Percentiles rank a stretch among this genome's conserved stretches.
Evolutionary conservation across 2,329 filamentous ascomycete genomes (phyloP).

Genomic region (Talaromyces verruculosus): DNA sequence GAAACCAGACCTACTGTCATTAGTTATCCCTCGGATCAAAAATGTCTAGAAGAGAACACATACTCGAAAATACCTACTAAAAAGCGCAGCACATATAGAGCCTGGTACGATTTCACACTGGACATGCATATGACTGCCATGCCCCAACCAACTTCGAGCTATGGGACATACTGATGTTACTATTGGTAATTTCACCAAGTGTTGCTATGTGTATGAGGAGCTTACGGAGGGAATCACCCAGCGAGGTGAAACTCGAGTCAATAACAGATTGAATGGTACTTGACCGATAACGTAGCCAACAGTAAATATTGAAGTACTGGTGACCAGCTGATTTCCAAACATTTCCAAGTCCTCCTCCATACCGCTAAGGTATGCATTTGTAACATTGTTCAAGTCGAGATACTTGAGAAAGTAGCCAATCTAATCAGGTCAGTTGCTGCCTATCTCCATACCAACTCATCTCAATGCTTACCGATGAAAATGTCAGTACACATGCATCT

Average conservation of each 20-base stretch:
- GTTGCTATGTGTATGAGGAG: not conserved
- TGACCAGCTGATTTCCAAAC: slow-evolving; percentile 39
- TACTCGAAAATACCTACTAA: slow-evolving; percentile 33
- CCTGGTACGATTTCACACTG: slow-evolving; percentile 33
- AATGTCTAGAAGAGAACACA: slow-evolving; percentile 6
- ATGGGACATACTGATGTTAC: not conserved
- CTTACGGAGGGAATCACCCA: slow-evolving; percentile 32
- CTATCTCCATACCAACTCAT: too few relatives aligned
- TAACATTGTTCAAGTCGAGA: slow-evolving; percentile 45
- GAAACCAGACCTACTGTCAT: slow-evolving; percentile 26
- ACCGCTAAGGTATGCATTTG: slow-evolving; percentile 43
- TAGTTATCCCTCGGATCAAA: not conserved
- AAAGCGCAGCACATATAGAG: slow-evolving; percentile 29
- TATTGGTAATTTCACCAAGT: not conserved
- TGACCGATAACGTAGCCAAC: slow-evolving; percentile 51
- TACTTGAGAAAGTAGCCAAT: slow-evolving; percentile 32
- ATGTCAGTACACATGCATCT: slow-evolving; percentile 31
- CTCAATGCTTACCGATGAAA: slow-evolving; percentile 28
- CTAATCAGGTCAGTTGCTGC: not conserved
- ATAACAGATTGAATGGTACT: slow-evolving; percentile 46
- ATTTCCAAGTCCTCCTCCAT: slow-evolving; percentile 41
- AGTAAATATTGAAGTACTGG: slow-evolving; percentile 43
- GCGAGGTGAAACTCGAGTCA: slow-evolving; percentile 47
- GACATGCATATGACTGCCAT: slow-evolving; percentile 40
- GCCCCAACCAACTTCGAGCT: slow-evolving; percentile 20